Evolutionary conservation across 495 filamentous ascomycete genomes (phyloP).

Genomic region (Chlorociboria aeruginascens): DNA sequence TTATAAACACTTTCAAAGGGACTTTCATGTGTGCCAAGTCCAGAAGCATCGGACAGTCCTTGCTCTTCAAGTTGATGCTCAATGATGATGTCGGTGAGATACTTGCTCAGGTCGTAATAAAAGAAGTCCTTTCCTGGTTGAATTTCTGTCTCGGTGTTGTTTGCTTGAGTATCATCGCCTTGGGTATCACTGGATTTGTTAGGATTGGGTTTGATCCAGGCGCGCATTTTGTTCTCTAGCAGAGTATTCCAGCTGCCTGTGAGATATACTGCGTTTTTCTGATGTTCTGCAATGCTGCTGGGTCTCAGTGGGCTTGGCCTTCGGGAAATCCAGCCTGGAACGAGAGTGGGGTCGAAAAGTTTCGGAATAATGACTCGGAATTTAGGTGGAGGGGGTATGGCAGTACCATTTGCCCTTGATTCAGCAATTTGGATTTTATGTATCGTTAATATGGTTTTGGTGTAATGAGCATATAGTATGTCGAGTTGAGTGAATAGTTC

Average conservation of each 20-base stretch:
- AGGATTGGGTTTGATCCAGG: conserved; percentile 3
- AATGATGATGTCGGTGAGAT: conserved; percentile 11
- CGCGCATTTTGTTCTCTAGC: conserved; percentile 6
- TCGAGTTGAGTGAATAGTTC: conserved; percentile 30
- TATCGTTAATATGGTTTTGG: conserved; percentile 18
- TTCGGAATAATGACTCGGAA: conserved; percentile 32
- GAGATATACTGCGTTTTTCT: conserved; percentile 16
- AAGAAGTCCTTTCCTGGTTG: conserved; percentile 9
- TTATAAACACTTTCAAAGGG: conserved; percentile 10
- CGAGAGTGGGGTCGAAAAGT: conserved; percentile 32
- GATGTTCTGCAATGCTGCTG: conserved; percentile 15
- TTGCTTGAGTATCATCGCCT: neutral
- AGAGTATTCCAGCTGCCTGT: conserved; percentile 9
- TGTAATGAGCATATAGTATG: conserved; percentile 26
- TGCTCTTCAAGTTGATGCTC: conserved; percentile 15
- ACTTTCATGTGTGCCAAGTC: conserved; percentile 9
- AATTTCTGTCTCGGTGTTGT: neutral
- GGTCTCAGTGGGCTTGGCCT: conserved; percentile 9
- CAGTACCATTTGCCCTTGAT: neutral
- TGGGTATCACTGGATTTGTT: neutral
- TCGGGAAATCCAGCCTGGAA: conserved; percentile 27
- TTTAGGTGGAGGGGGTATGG: neutral
- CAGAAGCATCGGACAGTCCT: conserved; percentile 10
- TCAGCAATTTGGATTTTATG: conserved; percentile 3
- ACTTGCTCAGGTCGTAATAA: conserved; percentile 11